Base-by-base conservation (phyloP, 73 alveolate genomes). In the Paramecium biaurelia region DNA sequence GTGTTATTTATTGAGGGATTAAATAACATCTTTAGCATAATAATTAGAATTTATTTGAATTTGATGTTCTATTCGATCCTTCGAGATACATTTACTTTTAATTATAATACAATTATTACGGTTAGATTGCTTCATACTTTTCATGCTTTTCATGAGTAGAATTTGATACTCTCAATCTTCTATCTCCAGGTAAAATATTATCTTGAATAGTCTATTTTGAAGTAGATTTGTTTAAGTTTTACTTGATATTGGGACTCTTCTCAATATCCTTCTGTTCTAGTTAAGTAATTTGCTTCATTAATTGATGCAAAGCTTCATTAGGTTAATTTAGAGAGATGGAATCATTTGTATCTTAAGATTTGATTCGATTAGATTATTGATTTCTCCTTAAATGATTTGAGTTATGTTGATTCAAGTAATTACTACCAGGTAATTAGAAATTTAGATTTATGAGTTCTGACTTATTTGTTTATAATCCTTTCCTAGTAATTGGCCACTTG, bases 121-220 rank as follows among this genome's bases (percentile, higher is more conserved):
- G 90, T 45, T 79, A 42, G 3, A 43, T 11, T 14, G 90, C 43
- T 12, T 79, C 90, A 21, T 79, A 79, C 12, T 34, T 21, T 12
- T 79, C 70, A 47, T 79, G 90, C 12, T 79, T 79, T 41, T 79
- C 90, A 21, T 79, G 90, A 8, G 90, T 79, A 20, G 90, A 79
- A 45, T 79, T 79, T 1, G 76, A 43, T 9, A 79, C 74, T 23
- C 90, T 79, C 24, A 79, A 79, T 79, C 90, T 79, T 23, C 90
- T 41, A 47, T 79, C 86, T 28, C 37, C 53, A 53, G 68, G 68
- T 12, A 30, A 63, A 11, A 32, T n/a, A 30, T 26, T 63, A 3
- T 63, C 84, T 63, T 63, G n/a, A 42, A 79, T 47, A 0, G 70
- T 41, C 20, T 79, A 45, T 45, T 79, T 79, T 10, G 90, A 79